Base-by-base conservation (phyloP, 345 rosid species). In the Pelargonium nanum region DNA sequence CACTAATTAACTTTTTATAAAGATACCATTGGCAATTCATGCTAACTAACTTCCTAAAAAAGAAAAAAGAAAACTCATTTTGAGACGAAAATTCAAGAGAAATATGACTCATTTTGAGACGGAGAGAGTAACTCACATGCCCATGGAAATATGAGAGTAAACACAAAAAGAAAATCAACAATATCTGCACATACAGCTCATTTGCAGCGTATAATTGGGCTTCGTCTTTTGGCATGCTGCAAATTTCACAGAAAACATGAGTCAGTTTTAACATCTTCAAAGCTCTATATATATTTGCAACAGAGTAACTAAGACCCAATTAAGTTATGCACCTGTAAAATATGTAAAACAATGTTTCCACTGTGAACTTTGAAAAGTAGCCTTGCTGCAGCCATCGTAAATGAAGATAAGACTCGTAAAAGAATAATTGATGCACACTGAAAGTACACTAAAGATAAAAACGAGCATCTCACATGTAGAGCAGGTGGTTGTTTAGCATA, bases 221-320 rank as follows among this genome's bases (percentile, higher is more conserved):
- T 74, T 90, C 99, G 22, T 94, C 99, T 80, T 81, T 90, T 15
- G 99, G 97, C 97, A 94, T 86, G 87, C 96, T 94, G 88, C 64
- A 74, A 65, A 59, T 40, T 40, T 2, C 13, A 40, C 48, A 17
- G 57, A 52, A 59, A 24, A 20, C 55, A 64, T 26, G 63, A 61
- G 28, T 48, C 20, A 24, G 60, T 7, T 13, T 24, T 7, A 17
- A 8, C 4, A 26, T 63, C 19, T 32, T 51, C 17, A 45, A 44
- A 52, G 19, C 23, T 24, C 13, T 25, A 64, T 24, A 40, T n/a
- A n/a, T 5, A 9, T 20, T 22, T 25, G 54, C 40, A 22, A 55
- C 16, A 28, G 24, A 34, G 45, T 5, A 7, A 55, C 7, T 51
- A 23, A 30, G 34, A 22, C 19, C 26, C 20, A 66, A 26, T 1